Conservation (phyloP, 2,329 filamentous ascomycete species). For the Sporothrix luriei region DNA sequence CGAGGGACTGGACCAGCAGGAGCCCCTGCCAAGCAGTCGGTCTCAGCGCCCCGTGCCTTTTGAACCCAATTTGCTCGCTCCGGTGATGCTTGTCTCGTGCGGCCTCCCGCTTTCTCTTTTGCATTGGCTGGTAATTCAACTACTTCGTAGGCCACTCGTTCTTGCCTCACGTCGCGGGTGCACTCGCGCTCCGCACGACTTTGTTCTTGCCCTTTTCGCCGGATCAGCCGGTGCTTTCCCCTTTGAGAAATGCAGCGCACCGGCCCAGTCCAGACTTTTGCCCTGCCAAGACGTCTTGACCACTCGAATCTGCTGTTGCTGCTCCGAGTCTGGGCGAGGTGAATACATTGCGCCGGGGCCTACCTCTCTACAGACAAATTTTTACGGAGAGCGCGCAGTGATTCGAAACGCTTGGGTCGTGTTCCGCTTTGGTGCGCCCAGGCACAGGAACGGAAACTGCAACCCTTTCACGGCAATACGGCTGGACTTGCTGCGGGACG, state of each 20-base stretch:
- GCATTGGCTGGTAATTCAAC: neutral
- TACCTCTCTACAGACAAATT: neutral
- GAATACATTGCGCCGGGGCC: no score
- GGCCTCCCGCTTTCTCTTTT: neutral
- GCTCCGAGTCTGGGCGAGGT: no score
- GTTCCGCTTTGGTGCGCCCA: neutral
- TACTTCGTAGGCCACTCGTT: neutral
- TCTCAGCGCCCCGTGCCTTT: conserved; percentile 1
- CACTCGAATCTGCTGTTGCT: no score
- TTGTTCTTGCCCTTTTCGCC: conserved; percentile 5
- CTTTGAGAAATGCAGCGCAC: conserved; percentile 1
- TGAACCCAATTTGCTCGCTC: neutral
- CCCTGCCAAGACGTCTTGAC: no score
- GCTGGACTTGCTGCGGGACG: neutral
- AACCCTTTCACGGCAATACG: neutral
- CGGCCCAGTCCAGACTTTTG: neutral
- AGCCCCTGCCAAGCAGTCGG: conserved; percentile 4
- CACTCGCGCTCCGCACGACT: neutral
- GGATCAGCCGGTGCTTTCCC: neutral
- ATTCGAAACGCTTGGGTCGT: conserved; percentile 8
- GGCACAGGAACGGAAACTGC: conserved; percentile 7
- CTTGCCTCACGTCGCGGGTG: neutral
- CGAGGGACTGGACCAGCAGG: conserved; percentile 8
- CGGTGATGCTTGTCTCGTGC: neutral
- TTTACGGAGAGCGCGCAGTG: neutral